phyloP scores from a whole-genome alignment of 2,329 filamentous ascomycete genomes.

The Hortaea sp. region DNA sequence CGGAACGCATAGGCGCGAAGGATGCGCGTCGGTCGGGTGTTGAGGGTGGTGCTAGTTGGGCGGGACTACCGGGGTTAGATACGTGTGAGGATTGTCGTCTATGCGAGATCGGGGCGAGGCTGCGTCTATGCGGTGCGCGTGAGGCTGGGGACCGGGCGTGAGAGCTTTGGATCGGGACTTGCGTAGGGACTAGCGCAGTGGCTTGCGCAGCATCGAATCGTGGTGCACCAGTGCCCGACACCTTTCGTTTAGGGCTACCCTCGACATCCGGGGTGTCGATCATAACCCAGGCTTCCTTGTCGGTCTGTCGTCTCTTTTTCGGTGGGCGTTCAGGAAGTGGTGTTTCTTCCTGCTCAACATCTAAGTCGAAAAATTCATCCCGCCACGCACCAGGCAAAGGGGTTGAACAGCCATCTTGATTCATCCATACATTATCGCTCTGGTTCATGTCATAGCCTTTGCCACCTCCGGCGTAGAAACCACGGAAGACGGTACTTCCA shows the following conservation, averaged over 20 bases:
- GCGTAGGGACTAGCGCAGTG: conserved; percentile 1
- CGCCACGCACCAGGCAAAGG: conserved; percentile 47
- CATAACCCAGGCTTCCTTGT: conserved; percentile 39
- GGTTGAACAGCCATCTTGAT: conserved; percentile 24
- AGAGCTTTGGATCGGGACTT: not conserved
- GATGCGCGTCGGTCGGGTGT: conserved; percentile 38
- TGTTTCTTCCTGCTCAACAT: conserved; percentile 34
- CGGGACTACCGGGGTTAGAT: conserved; percentile 27
- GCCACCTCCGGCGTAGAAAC: conserved; percentile 80
- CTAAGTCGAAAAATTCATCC: conserved; percentile 29
- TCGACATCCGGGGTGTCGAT: conserved; percentile 42
- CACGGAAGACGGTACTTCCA: conserved; percentile 63
- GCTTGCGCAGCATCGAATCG: conserved; percentile 11
- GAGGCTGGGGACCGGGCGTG: conserved; percentile 16
- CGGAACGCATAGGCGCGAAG: conserved; percentile 42
- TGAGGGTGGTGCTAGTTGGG: conserved; percentile 1
- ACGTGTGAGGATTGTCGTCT: conserved; percentile 27
- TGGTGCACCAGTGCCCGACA: conserved; percentile 14
- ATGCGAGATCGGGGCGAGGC: conserved; percentile 26
- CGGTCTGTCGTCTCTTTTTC: conserved; percentile 38
- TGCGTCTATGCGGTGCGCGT: conserved; percentile 24
- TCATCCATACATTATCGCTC: not conserved
- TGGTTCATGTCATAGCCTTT: conserved; percentile 44
- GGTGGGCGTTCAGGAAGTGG: conserved; percentile 15
- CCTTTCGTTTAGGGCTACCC: conserved; percentile 33